Base-by-base conservation (phyloP, 805 yeast species). In the Candida silvicultrix region DNA sequence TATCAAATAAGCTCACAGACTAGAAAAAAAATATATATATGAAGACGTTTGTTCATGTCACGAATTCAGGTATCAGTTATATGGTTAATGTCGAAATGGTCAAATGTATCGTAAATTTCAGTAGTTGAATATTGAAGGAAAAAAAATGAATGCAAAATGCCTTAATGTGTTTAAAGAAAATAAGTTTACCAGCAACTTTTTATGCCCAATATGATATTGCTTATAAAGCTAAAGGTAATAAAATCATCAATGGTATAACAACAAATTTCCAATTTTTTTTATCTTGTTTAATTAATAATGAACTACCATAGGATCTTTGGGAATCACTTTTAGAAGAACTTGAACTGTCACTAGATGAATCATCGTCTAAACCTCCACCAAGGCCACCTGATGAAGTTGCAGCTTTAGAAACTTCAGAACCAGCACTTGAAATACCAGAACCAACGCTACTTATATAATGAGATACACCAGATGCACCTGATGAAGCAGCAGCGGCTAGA, bases 1-100 rank as follows among this genome's bases (percentile, higher is more conserved):
- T n/a, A n/a, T n/a, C n/a, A n/a, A n/a, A n/a, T n/a, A n/a, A n/a
- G n/a, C n/a, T n/a, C n/a, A n/a, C 8, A 11, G 14, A 28, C 9
- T 10, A 28, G 12, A 28, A 28, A 11, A 65, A 44, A 68, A 65
- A 50, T 53, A 43, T 10, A 7, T 28, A 28, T 8, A 28, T 28
- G 31, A 28, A 28, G 14, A 28, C 31, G 31, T 28, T 8, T 28
- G 31, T 11, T 28, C 31, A 28, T 28, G 12, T 28, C 31, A 28
- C 31, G 31, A 28, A 7, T 28, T 28, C 31, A 28, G 28, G 28
- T 23, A 23, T 23, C n/a, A n/a, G 28, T 23, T 23, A 31, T 10
- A 7, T 10, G 34, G n/a, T n/a, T 31, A 31, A 32, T 32, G 56
- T 54, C 41, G 63, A 56, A 40, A 65, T 8, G 12, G 12, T 8